Evolutionary conservation across 805 yeast genomes (phyloP).

Genomic region (Cyberlindnera bimundalis): DNA sequence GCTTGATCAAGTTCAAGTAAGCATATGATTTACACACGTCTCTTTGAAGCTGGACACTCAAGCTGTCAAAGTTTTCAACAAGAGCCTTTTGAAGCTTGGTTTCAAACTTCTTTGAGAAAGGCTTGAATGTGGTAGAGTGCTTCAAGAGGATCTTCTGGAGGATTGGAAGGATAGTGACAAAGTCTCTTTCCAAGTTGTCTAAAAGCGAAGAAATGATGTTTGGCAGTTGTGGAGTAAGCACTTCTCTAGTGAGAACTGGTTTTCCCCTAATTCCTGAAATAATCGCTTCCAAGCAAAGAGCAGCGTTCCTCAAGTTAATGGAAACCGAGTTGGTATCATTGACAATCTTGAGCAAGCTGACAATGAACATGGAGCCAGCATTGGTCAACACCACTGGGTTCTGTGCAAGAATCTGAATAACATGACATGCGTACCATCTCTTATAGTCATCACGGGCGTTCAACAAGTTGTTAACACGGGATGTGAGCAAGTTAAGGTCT

Average conservation of each 20-base stretch:
- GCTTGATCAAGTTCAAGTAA: slow-evolving; percentile 51
- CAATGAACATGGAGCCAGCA: slow-evolving; percentile 38
- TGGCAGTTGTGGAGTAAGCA: slow-evolving; percentile 75
- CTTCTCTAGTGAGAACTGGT: slow-evolving; percentile 79
- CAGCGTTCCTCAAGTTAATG: slow-evolving; percentile 31
- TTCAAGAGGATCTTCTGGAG: slow-evolving; percentile 43
- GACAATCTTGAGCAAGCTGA: slow-evolving; percentile 34
- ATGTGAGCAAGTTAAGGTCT: slow-evolving; percentile 48
- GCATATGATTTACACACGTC: slow-evolving; percentile 50
- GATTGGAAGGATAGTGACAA: slow-evolving; percentile 34
- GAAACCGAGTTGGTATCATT: slow-evolving; percentile 30
- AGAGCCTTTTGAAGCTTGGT: slow-evolving; percentile 38
- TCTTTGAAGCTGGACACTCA: slow-evolving; percentile 38
- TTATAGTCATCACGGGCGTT: slow-evolving; percentile 32
- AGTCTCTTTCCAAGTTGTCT: slow-evolving; percentile 38
- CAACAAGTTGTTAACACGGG: slow-evolving; percentile 31
- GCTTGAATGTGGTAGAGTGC: slow-evolving; percentile 80
- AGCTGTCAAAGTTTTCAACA: slow-evolving; percentile 33
- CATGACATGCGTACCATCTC: slow-evolving; percentile 36
- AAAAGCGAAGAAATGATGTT: slow-evolving; percentile 53
- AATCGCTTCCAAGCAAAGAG: slow-evolving; percentile 29
- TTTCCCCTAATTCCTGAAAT: slow-evolving; percentile 61
- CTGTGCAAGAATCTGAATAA: slow-evolving; percentile 26
- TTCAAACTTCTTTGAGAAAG: slow-evolving; percentile 64
- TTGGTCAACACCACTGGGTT: slow-evolving; percentile 30